Evolutionary conservation across 305 asterid genomes (phyloP).

Genomic region (Solanum hybrid): DNA sequence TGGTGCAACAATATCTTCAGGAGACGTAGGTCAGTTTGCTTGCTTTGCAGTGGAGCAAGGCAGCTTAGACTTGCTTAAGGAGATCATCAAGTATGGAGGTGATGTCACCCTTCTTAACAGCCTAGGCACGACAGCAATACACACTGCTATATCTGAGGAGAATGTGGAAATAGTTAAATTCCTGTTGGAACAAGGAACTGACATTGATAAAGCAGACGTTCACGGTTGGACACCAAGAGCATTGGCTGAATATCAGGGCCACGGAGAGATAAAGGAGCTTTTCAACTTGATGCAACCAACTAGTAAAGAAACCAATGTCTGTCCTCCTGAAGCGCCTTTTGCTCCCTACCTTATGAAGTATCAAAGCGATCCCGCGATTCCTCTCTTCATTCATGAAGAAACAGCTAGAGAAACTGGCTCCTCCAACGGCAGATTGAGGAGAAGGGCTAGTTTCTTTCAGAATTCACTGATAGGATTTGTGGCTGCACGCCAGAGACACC

Average conservation of each 20-base stretch:
- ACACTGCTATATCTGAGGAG: conserved; percentile 53
- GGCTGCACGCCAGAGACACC: conserved; percentile 34
- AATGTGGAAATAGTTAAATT: conserved; percentile 49
- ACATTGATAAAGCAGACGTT: conserved; percentile 48
- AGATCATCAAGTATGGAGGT: conserved; percentile 50
- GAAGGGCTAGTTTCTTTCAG: conserved; percentile 24
- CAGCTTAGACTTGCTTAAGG: conserved; percentile 48
- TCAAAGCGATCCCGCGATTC: conserved; percentile 46
- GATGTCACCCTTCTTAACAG: conserved; percentile 39
- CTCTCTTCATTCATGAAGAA: conserved; percentile 11
- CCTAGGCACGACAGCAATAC: conserved; percentile 66
- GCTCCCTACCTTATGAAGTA: conserved; percentile 47
- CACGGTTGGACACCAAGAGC: conserved; percentile 70
- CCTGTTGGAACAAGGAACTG: conserved; percentile 49
- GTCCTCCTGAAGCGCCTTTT: conserved; percentile 7
- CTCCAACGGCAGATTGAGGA: conserved; percentile 8
- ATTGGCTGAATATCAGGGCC: conserved; percentile 60
- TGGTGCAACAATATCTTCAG: conserved; percentile 50
- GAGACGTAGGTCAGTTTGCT: conserved; percentile 54
- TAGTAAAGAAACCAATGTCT: not conserved
- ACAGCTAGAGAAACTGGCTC: conserved; percentile 10
- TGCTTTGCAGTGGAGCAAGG: conserved; percentile 58
- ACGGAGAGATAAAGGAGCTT: conserved; percentile 38
- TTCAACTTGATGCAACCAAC: conserved; percentile 26
- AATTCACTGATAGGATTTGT: conserved; percentile 74